Conservation (phyloP, 176 grass and related monocot genomes). For the Dactylis glomerata region DNA sequence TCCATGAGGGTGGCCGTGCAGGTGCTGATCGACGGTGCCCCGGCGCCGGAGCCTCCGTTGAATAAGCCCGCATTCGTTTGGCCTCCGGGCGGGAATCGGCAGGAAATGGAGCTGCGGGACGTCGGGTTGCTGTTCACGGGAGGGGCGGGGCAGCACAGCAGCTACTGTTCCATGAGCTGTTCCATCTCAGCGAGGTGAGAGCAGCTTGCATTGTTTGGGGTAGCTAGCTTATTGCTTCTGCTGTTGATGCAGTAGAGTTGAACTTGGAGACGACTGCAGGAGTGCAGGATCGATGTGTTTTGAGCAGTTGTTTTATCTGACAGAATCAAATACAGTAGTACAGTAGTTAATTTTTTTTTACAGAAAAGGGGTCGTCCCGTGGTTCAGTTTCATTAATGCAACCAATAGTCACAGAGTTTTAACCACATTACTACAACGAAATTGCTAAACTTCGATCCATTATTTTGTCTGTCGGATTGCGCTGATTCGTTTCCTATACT, state of each 20-base stretch:
- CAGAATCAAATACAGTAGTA: neutral
- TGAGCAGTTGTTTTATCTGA: neutral
- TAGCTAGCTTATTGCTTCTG: no score
- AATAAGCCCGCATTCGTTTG: conserved; percentile 27
- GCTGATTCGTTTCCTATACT: no score
- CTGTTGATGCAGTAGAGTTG: no score
- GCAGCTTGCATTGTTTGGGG: neutral
- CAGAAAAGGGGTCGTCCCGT: no score
- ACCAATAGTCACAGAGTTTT: no score
- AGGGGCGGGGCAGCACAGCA: neutral
- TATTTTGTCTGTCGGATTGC: no score
- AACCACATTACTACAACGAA: no score
- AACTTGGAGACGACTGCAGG: no score
- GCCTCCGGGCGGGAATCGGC: conserved; percentile 12
- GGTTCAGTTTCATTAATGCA: no score
- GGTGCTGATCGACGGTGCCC: conserved; percentile 34
- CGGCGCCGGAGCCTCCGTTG: conserved; percentile 24
- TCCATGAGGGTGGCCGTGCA: conserved; percentile 49
- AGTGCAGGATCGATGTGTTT: neutral
- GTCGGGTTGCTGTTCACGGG: conserved; percentile 25
- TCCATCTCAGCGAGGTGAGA: conserved; percentile 13
- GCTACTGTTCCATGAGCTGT: conserved; percentile 21
- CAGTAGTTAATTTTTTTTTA: no score
- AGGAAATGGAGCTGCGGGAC: conserved; percentile 18
- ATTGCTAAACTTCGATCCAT: no score